These are phyloP conservation scores for Leishmania guyanensis DNA, from an alignment of 208 protist genomes.

Conservation along the genomic window DNA sequence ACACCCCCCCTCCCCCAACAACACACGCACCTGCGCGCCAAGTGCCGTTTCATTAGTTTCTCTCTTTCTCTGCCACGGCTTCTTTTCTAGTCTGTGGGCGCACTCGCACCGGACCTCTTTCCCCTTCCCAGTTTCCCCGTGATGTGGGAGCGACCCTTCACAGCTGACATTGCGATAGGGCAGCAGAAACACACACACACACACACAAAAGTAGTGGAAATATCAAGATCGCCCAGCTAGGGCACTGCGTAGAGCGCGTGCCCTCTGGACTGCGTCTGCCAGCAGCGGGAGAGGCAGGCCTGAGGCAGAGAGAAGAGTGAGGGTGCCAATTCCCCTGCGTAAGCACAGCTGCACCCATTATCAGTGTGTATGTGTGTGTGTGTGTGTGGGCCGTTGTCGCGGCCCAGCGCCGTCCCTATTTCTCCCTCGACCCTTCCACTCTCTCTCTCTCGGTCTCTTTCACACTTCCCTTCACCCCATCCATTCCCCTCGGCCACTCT, in stretches of 20 bases:
- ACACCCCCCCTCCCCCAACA: neutral
- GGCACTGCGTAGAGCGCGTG: neutral
- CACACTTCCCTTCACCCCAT: neutral
- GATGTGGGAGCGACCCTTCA: neutral
- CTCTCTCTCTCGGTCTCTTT: neutral
- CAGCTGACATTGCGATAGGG: neutral
- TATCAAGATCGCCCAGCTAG: neutral
- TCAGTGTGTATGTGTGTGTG: neutral
- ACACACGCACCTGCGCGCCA: neutral
- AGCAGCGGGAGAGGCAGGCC: neutral
- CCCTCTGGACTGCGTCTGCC: neutral
- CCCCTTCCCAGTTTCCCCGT: neutral
- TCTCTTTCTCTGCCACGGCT: neutral
- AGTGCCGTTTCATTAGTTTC: too few relatives aligned
- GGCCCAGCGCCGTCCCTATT: neutral
- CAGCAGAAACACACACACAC: neutral
- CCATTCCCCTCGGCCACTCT: neutral
- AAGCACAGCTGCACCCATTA: constrained; percentile 1
- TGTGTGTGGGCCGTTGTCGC: neutral
- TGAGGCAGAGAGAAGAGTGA: neutral
- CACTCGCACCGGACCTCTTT: neutral
- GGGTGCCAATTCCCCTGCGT: neutral
- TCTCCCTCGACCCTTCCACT: neutral
- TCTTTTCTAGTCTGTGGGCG: neutral
- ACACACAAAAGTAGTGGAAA: neutral